These are phyloP conservation scores for Coniochaeta sp. DNA, from an alignment of 2,329 filamentous ascomycete species.

Conservation along the genomic window DNA sequence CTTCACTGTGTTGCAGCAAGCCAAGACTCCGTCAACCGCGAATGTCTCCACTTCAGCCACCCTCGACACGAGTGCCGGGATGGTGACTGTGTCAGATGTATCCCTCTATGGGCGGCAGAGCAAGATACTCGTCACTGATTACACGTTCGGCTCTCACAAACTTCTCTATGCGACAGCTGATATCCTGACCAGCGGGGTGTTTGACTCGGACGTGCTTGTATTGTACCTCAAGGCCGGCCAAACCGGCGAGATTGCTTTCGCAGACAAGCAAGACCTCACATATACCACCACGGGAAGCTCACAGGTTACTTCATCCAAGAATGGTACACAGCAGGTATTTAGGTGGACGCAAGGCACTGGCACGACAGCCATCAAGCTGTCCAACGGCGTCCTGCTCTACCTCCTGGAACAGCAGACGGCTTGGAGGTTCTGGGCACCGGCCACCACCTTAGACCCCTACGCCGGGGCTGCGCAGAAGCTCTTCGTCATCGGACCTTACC, in stretches of 20 bases:
- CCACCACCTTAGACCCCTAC: constrained; percentile 30
- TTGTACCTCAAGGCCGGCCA: constrained; percentile 42
- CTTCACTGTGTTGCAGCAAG: constrained; percentile 43
- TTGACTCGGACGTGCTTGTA: constrained; percentile 36
- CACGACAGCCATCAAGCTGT: constrained; percentile 37
- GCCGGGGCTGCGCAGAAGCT: constrained; percentile 37
- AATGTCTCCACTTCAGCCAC: constrained; percentile 37
- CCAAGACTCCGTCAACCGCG: constrained; percentile 31
- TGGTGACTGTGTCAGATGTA: constrained; percentile 33
- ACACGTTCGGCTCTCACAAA: constrained; percentile 34
- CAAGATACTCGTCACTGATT: constrained; percentile 47
- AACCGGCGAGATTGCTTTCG: constrained; percentile 40
- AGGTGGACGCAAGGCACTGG: constrained; percentile 39
- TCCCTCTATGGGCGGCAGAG: constrained; percentile 42
- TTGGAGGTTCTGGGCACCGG: constrained; percentile 49
- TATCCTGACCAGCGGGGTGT: constrained; percentile 37
- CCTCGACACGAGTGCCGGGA: constrained; percentile 37
- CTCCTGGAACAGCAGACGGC: constrained; percentile 44
- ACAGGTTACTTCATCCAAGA: constrained; percentile 20
- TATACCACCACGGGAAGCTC: constrained; percentile 33
- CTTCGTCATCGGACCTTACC: constrained; percentile 49
- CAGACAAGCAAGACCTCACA: constrained; percentile 23
- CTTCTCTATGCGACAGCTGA: constrained; percentile 45
- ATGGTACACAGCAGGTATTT: constrained; percentile 24
- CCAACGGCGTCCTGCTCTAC: constrained; percentile 40